Percentiles rank a stretch among this genome's conserved stretches.
Conservation (phyloP, 768 basidiomycete genomes). For the Termitomyces sp. region DNA sequence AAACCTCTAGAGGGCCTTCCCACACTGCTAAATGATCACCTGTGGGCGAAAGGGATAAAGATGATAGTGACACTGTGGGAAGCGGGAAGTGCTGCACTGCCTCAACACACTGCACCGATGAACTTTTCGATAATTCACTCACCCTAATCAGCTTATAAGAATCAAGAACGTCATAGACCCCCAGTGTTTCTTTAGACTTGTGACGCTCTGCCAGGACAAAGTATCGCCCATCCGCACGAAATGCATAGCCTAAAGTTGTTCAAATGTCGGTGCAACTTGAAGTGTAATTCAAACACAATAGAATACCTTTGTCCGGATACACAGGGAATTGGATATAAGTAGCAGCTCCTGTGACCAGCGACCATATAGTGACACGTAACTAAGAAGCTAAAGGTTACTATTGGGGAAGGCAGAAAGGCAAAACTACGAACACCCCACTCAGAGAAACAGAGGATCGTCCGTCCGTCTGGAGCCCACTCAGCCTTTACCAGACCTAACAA, state of each 20-base stretch:
- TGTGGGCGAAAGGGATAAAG: conserved; percentile 71
- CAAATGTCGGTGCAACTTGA: not conserved
- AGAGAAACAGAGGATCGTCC: conserved; percentile 84
- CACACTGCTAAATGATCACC: conserved; percentile 77
- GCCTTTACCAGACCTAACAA: conserved; percentile 68
- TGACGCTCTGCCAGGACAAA: conserved; percentile 87
- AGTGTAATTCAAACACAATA: conserved; percentile 3
- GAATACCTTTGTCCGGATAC: conserved; percentile 72
- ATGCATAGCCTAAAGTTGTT: conserved; percentile 64
- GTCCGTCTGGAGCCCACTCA: conserved; percentile 89
- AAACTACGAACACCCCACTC: conserved; percentile 81
- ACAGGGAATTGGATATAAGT: conserved; percentile 86
- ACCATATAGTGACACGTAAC: conserved; percentile 89
- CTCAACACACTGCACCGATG: conserved; percentile 9
- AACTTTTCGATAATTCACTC: conserved; percentile 21
- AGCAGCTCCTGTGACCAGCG: conserved; percentile 68
- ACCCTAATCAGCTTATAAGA: conserved; percentile 75
- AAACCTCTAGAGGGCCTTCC: conserved; percentile 83
- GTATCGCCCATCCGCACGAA: conserved; percentile 79
- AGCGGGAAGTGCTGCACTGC: conserved; percentile 73
- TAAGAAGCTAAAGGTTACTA: conserved; percentile 28
- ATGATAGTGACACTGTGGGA: conserved; percentile 70
- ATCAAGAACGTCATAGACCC: conserved; percentile 76
- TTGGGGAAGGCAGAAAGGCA: conserved; percentile 1
- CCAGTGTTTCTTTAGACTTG: conserved; percentile 84